Conservation (phyloP, 495 filamentous ascomycete genomes). For the Aspergillus sparsus region DNA sequence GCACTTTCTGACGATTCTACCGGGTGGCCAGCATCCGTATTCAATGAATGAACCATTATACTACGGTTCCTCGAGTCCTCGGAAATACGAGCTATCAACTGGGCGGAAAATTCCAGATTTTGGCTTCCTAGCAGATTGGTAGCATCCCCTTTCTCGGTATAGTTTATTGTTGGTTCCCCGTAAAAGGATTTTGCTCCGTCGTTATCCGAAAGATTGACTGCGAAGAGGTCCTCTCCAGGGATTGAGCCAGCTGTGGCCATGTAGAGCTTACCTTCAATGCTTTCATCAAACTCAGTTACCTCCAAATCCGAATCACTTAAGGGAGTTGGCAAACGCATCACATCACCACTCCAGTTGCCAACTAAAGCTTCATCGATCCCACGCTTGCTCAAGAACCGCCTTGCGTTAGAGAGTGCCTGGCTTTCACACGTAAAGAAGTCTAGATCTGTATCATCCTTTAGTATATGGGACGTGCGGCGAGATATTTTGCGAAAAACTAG, state of each 20-base stretch:
- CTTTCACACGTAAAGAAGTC: conserved; percentile 32
- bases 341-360: conserved; percentile 36
- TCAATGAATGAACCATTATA: conserved; percentile 21
- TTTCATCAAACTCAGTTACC: neutral
- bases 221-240: neutral
- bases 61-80: conserved; percentile 1
- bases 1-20: too few relatives aligned
- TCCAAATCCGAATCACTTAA: neutral
- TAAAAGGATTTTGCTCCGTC: neutral
- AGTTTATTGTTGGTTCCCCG: too few relatives aligned
- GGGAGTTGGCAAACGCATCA: conserved; percentile 18
- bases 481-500: conserved; percentile 28
- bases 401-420: conserved; percentile 31
- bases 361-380: conserved; percentile 30
- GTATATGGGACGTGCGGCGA: conserved; percentile 16
- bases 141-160: too few relatives aligned
- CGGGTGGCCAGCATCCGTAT: neutral
- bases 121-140: neutral
- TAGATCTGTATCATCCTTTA: conserved; percentile 12
- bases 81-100: neutral
- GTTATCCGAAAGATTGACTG: neutral
- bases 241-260: neutral
- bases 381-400: conserved; percentile 30
- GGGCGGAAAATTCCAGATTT: neutral
- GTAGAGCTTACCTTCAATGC: neutral